phyloP scores from a whole-genome alignment of 371 early-diverging fungal genomes.

The Paraphysoderma sedebokerense region DNA sequence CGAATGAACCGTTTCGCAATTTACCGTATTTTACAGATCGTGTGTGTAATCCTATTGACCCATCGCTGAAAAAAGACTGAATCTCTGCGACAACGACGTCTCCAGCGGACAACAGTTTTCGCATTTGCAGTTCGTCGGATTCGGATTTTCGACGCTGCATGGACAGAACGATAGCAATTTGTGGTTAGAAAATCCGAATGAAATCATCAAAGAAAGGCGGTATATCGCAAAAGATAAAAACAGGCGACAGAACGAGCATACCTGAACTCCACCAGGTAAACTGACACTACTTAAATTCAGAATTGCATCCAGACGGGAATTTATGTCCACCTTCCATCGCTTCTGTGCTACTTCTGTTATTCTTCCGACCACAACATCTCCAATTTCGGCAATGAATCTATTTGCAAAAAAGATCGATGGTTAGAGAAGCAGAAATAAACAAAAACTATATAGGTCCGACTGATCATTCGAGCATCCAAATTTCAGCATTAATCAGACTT shows the following conservation, averaged over 20 bases:
- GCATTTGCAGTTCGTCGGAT: constrained; percentile 97
- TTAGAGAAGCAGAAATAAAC: not conserved
- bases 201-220: not conserved
- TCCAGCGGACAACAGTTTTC: constrained; percentile 85
- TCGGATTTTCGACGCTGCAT: constrained; percentile 84
- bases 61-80: constrained; percentile 77
- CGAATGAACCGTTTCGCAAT: constrained; percentile 76
- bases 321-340: constrained; percentile 96
- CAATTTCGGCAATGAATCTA: constrained; percentile 82
- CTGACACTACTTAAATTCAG: constrained; percentile 86
- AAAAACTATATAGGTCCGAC: not conserved
- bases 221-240: not conserved
- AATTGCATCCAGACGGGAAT: constrained; percentile 73
- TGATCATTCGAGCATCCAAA: not conserved
- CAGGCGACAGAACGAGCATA: constrained; percentile 5
- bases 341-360: constrained; percentile 80
- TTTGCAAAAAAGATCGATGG: not conserved
- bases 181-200: not conserved
- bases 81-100: constrained; percentile 96
- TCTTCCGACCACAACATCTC: constrained; percentile 97
- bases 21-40: constrained; percentile 94
- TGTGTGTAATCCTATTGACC: constrained; percentile 83
- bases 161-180: not conserved
- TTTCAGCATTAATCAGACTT: no score
- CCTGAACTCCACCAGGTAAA: constrained; percentile 93